These are phyloP conservation scores for Solanum infundibuliforme DNA, from an alignment of 257 asterid species.

Conservation along the genomic window DNA sequence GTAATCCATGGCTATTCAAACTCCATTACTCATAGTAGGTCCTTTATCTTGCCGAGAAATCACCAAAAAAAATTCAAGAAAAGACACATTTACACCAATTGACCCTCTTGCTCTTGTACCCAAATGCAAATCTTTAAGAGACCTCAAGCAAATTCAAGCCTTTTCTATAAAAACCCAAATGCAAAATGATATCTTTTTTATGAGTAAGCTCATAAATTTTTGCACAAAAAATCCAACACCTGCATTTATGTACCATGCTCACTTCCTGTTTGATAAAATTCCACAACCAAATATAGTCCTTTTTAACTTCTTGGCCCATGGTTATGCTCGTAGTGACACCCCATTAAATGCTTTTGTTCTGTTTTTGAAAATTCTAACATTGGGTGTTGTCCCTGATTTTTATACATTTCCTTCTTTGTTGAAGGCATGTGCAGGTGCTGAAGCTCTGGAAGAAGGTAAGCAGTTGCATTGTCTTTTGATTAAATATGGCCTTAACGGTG, in stretches of 20 bases:
- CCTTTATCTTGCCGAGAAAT: neutral
- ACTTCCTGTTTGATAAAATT: conserved; percentile 20
- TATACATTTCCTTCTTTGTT: conserved; percentile 33
- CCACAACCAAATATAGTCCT: conserved; percentile 17
- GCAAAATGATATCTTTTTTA: conserved; percentile 12
- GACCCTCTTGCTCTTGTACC: conserved; percentile 13
- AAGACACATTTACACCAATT: neutral
- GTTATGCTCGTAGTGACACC: conserved; percentile 22
- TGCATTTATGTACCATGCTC: conserved; percentile 16
- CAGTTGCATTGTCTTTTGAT: conserved; percentile 22
- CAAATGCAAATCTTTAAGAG: conserved; percentile 19
- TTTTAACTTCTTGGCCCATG: conserved; percentile 32
- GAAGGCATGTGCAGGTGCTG: conserved; percentile 21
- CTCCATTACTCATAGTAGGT: neutral
- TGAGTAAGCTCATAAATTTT: conserved; percentile 10
- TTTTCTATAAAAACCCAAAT: conserved; percentile 19
- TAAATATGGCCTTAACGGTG: conserved; percentile 14
- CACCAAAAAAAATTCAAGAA: neutral
- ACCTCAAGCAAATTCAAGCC: conserved; percentile 29
- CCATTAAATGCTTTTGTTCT: conserved; percentile 16
- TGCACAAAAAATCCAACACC: neutral
- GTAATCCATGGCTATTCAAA: conserved; percentile 1
- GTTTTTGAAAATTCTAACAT: conserved; percentile 7
- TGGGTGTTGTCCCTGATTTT: conserved; percentile 16
- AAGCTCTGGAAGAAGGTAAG: conserved; percentile 23